Base-by-base conservation (phyloP, 495 filamentous ascomycete species). In the Neurospora tetrasperma region DNA sequence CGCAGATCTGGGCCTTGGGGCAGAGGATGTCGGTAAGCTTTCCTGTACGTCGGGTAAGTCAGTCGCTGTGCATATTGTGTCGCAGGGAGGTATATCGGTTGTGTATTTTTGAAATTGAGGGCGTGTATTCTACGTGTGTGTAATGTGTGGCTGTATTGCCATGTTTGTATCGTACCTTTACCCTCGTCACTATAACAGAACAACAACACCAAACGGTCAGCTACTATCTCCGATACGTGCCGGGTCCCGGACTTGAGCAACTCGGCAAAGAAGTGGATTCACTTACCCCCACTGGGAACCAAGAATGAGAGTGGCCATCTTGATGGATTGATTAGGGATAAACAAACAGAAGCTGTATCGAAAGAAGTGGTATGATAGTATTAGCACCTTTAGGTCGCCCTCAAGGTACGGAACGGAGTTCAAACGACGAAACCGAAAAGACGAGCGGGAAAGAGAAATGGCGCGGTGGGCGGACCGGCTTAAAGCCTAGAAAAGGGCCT, bases 151-250 rank as follows among this genome's bases (percentile, higher is more conserved):
- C 12, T 23, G 44, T 69, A 59, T 31, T 20, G 23, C 48, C 35
- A 39, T 70, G 71, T 72, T 72, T 23, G 38, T 70, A 20, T 40
- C 69, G 66, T 93, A 73, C 91, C 91, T 84, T 93, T 91, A 71
- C 88, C 91, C 84, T 93, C 91, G 83, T 92, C 91, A 75, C 90
- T 91, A 82, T 84, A 48, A 66, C 69, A 69, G 20, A 71, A 31
- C 8, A 40, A 70, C 8, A 40, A 70, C 18, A 70, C 40, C 69
- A 70, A 59, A 10, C 27, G 68, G 27, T 71, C 20, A 38, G 39
- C 9, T 31, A 18, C 71, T 9, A 18, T 71, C 18, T 42, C 6
- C 43, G 42, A 42, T 8, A 35, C 76, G 70, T 11, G 5, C 46
- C 46, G 35, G 35, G 35, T 6, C 39, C 7, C 0, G 46, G 71